Percentiles rank a stretch among this genome's conserved stretches.
These are phyloP conservation scores for Themeda triandra DNA, from an alignment of 176 grass and related monocot genomes.

Conservation along the genomic window DNA sequence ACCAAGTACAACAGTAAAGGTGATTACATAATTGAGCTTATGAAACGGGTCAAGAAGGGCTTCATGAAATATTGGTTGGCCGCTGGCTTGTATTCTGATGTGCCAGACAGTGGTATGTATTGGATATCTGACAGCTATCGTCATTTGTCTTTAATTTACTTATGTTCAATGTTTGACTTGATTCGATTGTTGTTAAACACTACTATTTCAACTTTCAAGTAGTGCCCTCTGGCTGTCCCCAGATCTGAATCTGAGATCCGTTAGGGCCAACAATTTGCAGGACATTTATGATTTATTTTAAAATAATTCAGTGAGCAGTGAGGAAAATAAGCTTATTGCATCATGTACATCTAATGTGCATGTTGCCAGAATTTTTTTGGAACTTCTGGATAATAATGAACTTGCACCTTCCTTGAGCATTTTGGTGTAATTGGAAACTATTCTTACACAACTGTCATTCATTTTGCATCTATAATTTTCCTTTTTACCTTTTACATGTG, in stretches of 20 bases:
- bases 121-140: neutral
- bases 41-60: constrained; percentile 96
- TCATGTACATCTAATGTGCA: neutral
- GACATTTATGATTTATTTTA: neutral
- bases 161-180: constrained; percentile 13
- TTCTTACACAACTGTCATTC: neutral
- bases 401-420: neutral
- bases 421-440: neutral
- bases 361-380: too few species aligned
- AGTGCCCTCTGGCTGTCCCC: too few species aligned
- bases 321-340: neutral
- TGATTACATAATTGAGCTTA: constrained; percentile 94
- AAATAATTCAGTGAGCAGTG: constrained; percentile 4
- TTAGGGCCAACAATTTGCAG: too few species aligned
- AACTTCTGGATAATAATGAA: neutral
- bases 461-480: neutral
- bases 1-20: constrained; percentile 96
- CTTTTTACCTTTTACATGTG: neutral
- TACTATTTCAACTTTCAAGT: neutral
- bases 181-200: neutral
- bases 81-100: constrained; percentile 73
- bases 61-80: constrained; percentile 93
- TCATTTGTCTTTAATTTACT: neutral
- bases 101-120: constrained; percentile 46
- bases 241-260: too few species aligned